These are phyloP conservation scores for Xanthoparmelia taractica DNA, from an alignment of 495 filamentous ascomycete genomes.

Conservation along the genomic window DNA sequence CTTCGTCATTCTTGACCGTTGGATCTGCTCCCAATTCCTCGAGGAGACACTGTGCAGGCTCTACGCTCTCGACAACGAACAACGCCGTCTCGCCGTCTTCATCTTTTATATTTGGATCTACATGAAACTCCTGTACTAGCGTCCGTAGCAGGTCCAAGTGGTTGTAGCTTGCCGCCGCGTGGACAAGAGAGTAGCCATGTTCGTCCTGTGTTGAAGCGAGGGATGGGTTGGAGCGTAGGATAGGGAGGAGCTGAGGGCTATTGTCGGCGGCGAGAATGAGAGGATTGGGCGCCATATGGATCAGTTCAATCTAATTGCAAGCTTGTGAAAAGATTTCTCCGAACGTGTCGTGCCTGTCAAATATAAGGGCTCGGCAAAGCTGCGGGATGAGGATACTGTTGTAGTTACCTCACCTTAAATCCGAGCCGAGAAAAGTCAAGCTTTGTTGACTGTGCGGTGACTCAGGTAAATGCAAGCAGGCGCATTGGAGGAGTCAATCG, in stretches of 20 bases:
- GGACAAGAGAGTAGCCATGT: slow-evolving; percentile 83
- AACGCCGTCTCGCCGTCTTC: slow-evolving; percentile 88
- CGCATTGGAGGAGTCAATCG: slow-evolving; percentile 1
- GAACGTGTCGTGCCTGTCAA: background rate
- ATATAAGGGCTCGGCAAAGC: slow-evolving; percentile 2
- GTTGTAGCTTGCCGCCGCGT: slow-evolving; percentile 87
- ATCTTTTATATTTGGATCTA: slow-evolving; percentile 70
- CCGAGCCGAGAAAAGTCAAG: background rate
- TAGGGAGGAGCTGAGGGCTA: slow-evolving; percentile 52
- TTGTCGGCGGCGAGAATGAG: slow-evolving; percentile 76
- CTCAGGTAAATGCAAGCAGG: background rate
- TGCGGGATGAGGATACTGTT: slow-evolving; percentile 14
- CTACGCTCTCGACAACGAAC: slow-evolving; percentile 72
- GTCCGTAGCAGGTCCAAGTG: slow-evolving; percentile 70
- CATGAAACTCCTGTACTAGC: slow-evolving; percentile 69
- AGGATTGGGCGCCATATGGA: slow-evolving; percentile 55
- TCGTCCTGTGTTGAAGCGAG: slow-evolving; percentile 66
- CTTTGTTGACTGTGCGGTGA: slow-evolving; percentile 6
- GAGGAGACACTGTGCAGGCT: slow-evolving; percentile 65
- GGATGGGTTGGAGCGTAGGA: slow-evolving; percentile 58
- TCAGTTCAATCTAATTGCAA: background rate
- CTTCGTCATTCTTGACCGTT: slow-evolving; percentile 53
- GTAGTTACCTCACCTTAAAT: no score
- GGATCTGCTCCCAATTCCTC: slow-evolving; percentile 71
- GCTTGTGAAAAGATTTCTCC: background rate